A percentile compares a stretch with the other conserved stretches of the same genome.
Evolutionary conservation across 345 rosid genomes (phyloP).

Genomic region (Isatis tinctoria): DNA sequence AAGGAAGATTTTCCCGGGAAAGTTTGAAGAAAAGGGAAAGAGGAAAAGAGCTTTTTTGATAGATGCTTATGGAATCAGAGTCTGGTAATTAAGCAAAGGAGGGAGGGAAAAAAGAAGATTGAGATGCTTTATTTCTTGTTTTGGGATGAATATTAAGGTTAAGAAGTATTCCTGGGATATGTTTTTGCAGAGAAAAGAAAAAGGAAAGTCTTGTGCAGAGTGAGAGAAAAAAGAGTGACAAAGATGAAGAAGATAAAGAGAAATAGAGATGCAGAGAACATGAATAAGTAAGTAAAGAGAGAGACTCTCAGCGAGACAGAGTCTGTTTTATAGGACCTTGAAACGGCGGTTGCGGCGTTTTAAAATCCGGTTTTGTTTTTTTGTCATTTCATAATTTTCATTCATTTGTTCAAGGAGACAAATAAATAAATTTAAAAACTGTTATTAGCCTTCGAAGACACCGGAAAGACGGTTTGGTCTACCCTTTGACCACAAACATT

Average conservation of each 20-base stretch:
- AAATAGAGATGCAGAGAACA: slow-evolving; percentile 14
- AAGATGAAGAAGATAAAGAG: slow-evolving; percentile 1
- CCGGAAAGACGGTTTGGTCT: slow-evolving; percentile 11
- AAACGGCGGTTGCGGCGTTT: slow-evolving; percentile 33
- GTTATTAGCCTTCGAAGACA: background rate
- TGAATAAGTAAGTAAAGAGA: background rate
- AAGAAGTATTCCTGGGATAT: slow-evolving; percentile 22
- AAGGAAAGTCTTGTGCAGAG: background rate
- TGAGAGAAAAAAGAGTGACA: background rate
- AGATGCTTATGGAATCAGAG: slow-evolving; percentile 31
- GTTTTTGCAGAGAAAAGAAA: background rate
- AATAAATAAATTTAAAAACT: too few species aligned
- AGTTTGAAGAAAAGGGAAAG: slow-evolving; percentile 1
- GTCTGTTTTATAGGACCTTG: slow-evolving; percentile 28
- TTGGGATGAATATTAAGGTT: slow-evolving; percentile 11
- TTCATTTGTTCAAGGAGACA: too few species aligned
- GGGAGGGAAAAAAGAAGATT: background rate
- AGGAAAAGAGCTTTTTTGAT: slow-evolving; percentile 21
- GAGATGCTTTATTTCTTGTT: slow-evolving; percentile 25
- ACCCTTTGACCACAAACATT: background rate
- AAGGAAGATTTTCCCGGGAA: slow-evolving; percentile 17
- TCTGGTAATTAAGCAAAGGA: slow-evolving; percentile 21
- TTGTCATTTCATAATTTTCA: too few species aligned
- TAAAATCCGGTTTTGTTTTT: background rate
- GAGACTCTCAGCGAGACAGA: slow-evolving; percentile 4